phyloP scores from a whole-genome alignment of 129 eudicot genomes.

The Escallonia herrerae region DNA sequence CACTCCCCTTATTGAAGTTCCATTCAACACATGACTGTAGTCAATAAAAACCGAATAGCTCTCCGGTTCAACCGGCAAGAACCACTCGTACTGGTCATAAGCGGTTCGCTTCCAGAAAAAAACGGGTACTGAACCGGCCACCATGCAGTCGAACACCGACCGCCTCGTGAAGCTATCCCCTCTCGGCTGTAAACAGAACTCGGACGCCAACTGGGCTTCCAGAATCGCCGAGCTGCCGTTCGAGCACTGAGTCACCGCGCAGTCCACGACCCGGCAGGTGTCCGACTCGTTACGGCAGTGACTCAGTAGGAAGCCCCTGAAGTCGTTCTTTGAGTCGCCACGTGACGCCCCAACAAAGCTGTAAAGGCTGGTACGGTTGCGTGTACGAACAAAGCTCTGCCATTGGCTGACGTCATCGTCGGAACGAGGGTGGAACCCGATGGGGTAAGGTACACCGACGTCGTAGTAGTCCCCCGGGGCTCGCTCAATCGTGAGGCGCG shows the following conservation, averaged over 20 bases:
- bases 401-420: conserved; percentile 35
- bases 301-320: conserved; percentile 41
- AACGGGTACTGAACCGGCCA: conserved; percentile 87
- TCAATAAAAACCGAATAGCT: conserved; percentile 84
- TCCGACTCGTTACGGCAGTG: conserved; percentile 44
- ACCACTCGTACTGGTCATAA: conserved; percentile 83
- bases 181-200: conserved; percentile 86
- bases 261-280: conserved; percentile 59
- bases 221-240: conserved; percentile 54
- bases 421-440: conserved; percentile 87
- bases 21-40: conserved; percentile 50
- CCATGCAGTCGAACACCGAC: conserved; percentile 83
- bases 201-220: conserved; percentile 47
- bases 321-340: conserved; percentile 41
- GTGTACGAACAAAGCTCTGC: conserved; percentile 54
- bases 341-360: conserved; percentile 73
- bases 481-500: conserved; percentile 63
- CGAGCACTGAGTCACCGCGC: conserved; percentile 53
- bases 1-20: conserved; percentile 45
- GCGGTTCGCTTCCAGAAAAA: conserved; percentile 70
- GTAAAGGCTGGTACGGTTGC: conserved; percentile 46
- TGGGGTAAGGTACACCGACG: conserved; percentile 88
- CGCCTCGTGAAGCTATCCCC: conserved; percentile 83
- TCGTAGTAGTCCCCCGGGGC: conserved; percentile 56
- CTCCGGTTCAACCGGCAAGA: conserved; percentile 64